phyloP scores from a whole-genome alignment of 2,329 filamentous ascomycete species.

The Penicillium concentricum region DNA sequence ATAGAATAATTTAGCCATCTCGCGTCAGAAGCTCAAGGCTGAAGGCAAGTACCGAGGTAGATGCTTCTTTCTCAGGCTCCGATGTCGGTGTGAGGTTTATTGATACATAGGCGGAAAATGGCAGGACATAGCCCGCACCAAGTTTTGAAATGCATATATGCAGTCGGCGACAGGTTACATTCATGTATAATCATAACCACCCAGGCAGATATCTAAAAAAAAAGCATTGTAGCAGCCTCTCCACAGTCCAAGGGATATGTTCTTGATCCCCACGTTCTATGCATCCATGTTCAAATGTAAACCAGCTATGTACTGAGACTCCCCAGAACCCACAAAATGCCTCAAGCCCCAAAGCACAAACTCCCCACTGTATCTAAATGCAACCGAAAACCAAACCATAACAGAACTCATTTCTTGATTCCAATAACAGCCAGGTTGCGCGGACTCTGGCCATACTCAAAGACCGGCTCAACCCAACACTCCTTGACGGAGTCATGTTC shows the following conservation, averaged over 20 bases:
- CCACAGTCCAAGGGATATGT: neutral
- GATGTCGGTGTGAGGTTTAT: neutral
- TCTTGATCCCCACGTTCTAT: neutral
- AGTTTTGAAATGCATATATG: neutral
- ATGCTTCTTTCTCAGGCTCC: neutral
- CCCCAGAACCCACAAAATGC: neutral
- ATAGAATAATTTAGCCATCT: neutral
- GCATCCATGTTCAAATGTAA: neutral
- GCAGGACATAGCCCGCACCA: neutral
- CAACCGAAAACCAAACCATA: neutral
- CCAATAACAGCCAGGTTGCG: conserved; percentile 92
- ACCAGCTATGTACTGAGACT: neutral
- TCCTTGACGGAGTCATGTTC: conserved; percentile 74
- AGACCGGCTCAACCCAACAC: conserved; percentile 91
- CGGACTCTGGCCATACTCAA: conserved; percentile 82
- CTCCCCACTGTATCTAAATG: neutral
- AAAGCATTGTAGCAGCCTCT: neutral
- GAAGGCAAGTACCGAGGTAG: neutral
- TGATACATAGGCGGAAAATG: neutral
- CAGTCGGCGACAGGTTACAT: neutral
- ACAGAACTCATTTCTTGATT: conserved; percentile 61
- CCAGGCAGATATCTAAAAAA: neutral
- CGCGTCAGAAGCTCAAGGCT: neutral
- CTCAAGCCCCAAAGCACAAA: neutral
- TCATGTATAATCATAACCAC: neutral